Base-by-base conservation (phyloP, 768 basidiomycete species). In the button mushroom (Agaricus bisporus) region DNA sequence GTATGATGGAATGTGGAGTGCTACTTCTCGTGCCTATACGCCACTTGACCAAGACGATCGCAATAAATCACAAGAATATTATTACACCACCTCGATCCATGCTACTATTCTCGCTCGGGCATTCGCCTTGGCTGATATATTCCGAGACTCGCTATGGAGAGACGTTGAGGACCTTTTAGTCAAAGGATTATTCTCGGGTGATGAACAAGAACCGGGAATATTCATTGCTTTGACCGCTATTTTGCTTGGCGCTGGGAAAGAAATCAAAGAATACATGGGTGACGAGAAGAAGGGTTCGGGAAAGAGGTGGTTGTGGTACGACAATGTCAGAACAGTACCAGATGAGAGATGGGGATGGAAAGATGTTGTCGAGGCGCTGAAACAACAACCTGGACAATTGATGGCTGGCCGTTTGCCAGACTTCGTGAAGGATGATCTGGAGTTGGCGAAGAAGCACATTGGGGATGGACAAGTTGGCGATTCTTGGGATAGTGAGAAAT, bases 91-190 rank as follows among this genome's bases (percentile, higher is more conserved):
- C 10, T 48, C 46, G 5, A 28, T 57, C 12, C 26, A 46, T 14
- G 48, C 47, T 17, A 57, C 58, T 8, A 41, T 59, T 18, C 56
- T 59, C 37, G 51, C 58, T 41, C 51, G 58, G 7, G 56, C 48
- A 4, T 59, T 59, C 41, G 58, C 56, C 4, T 41, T 48, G 25
- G 47, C 51, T 8, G 20, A 32, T 18, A 14, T 41, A 22, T 57
- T 59, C 48, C 47, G 56, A 5, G 48, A 49, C 11, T 38, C 41
- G 9, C 47, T 59, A 26, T 59, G 58, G 58, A 45, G 52, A 12
- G 58, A 57, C 28, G 36, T 59, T 8, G 58, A 59, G 52, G 58
- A 57, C 38, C 36, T 57, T 15, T 28, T 59, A 12, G 52, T 59
- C 25, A 59, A 59, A 29, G 51, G 47, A 7, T 42, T 59, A n/a